Evolutionary conservation across 1,284 basidiomycete species (phyloP).

Genomic region (Blastosporella zonata): DNA sequence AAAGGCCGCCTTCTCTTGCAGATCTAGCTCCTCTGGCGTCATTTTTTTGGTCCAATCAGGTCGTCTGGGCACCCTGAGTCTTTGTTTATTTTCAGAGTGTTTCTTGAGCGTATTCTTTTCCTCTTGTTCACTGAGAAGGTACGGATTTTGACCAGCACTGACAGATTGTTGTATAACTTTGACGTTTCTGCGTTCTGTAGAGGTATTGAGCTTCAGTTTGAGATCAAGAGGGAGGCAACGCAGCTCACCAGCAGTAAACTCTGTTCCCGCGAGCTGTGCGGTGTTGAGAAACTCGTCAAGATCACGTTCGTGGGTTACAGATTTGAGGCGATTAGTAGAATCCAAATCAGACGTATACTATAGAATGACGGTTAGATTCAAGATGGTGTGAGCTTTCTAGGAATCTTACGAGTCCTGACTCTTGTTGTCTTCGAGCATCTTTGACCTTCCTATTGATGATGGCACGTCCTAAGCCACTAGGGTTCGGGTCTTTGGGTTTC

Average conservation of each 20-base stretch:
- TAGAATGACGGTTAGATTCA: not conserved
- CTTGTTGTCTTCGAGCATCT: conserved; percentile 70
- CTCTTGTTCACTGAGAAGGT: conserved; percentile 82
- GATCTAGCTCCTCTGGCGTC: conserved; percentile 75
- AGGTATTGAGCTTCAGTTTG: conserved; percentile 15
- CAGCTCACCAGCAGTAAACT: conserved; percentile 90
- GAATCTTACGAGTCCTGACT: conserved; percentile 71
- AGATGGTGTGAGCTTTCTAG: not conserved
- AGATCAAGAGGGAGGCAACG: not conserved
- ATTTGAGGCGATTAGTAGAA: conserved; percentile 70
- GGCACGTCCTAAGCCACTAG: conserved; percentile 83
- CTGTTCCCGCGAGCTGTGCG: conserved; percentile 90
- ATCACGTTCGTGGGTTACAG: conserved; percentile 95
- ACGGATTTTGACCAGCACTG: conserved; percentile 75
- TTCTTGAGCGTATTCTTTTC: conserved; percentile 73
- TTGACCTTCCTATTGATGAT: conserved; percentile 88
- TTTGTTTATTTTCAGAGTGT: conserved; percentile 70
- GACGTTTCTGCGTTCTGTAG: conserved; percentile 84
- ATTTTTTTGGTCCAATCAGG: conserved; percentile 84
- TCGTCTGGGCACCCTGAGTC: conserved; percentile 80
- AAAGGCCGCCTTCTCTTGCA: conserved; percentile 86
- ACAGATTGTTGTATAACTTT: conserved; percentile 79
- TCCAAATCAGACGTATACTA: conserved; percentile 85
- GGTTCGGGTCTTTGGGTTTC: conserved; percentile 55
- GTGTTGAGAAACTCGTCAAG: conserved; percentile 96